Percentiles rank a stretch among this genome's conserved stretches.
Conservation (phyloP, 208 protist genomes). For the Wallacemonas sp. region DNA sequence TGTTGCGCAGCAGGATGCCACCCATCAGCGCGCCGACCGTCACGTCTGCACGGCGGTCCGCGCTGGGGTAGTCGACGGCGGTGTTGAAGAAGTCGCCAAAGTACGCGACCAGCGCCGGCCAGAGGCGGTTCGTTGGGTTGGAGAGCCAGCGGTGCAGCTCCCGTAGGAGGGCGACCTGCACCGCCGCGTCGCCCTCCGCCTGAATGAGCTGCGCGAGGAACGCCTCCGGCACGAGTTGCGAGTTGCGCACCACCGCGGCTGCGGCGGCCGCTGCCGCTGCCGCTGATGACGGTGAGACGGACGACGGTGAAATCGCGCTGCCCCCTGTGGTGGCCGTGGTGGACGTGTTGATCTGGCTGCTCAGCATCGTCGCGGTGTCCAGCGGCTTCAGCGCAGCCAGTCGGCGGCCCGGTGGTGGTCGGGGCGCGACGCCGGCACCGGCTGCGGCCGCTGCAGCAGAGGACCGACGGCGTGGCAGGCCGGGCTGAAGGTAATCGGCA, state of each 20-base stretch:
- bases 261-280: not conserved
- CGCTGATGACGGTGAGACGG: not conserved
- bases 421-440: slow-evolving; percentile 16
- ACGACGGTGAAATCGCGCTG: not conserved
- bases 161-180: slow-evolving; percentile 28
- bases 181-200: slow-evolving; percentile 18
- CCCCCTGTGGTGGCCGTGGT: not conserved
- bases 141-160: slow-evolving; percentile 45
- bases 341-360: not conserved
- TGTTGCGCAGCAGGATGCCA: slow-evolving; percentile 13
- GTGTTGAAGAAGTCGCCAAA: slow-evolving; percentile 28
- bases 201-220: slow-evolving; percentile 27
- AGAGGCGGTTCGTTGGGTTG: slow-evolving; percentile 35
- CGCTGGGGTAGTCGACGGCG: slow-evolving; percentile 28
- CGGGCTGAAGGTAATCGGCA: slow-evolving; percentile 11
- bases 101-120: slow-evolving; percentile 21
- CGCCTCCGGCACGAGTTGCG: slow-evolving; percentile 16
- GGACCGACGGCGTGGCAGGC: not conserved
- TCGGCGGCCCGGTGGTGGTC: slow-evolving; percentile 31
- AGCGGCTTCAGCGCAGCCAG: slow-evolving; percentile 23
- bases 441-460: not conserved
- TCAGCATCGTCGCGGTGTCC: not conserved
- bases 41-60: slow-evolving; percentile 4
- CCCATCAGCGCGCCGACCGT: slow-evolving; percentile 5
- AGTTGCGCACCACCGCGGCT: slow-evolving; percentile 5